Evolutionary conservation across 208 protist species (phyloP), one percentile per base, ranked within the genome.

Genomic region (Crithidia acanthocephali): DNA sequence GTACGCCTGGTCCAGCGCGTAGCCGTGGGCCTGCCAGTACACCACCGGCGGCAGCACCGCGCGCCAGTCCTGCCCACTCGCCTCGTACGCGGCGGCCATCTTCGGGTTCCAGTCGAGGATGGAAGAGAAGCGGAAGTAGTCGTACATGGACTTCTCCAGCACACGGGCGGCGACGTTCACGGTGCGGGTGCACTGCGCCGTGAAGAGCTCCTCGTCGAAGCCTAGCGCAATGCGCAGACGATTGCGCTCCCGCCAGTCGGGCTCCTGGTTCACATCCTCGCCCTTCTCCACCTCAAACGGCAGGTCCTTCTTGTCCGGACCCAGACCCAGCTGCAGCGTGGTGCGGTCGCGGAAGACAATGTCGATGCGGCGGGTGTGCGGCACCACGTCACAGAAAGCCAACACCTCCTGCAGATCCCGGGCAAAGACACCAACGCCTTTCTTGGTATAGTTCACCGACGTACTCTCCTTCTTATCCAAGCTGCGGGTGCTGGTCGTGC

Each of bases 171-270:
- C 78, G 35, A 93, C 33, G 73, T 83, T 85, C 15, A 87, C 65
- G 45, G 68, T 83, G 25, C 82, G 68, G 52, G 76, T 76, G 65
- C 86, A 91, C 9, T 45, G 58, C 28, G 37, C 56, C 2, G 76
- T 68, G 57, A 96, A 96, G 40, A 94, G 78, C 28, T 89, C 81
- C 74, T 94, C 92, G 68, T 96, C 92, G 56, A 81, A 96, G 37
- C 92, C 92, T 35, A 96, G 79, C 0, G 89, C 93, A 45, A 94
- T 92, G 57, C 92, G 92, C 25, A 96, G 83, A 1, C 87, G 83
- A 56, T 91, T 88, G 27, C 91, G 91, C 30, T 65, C 72, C 18
- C 75, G 81, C 80, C 81, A 92, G 35, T 90, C 84, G 0, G 77
- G 85, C 68, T 95, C 87, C 11, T 73, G 69, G 27, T 76, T 81